Percentiles rank a stretch among this genome's conserved stretches.
These are phyloP conservation scores for Antrodiella citrinella DNA, from an alignment of 768 basidiomycete genomes.

Conservation along the genomic window DNA sequence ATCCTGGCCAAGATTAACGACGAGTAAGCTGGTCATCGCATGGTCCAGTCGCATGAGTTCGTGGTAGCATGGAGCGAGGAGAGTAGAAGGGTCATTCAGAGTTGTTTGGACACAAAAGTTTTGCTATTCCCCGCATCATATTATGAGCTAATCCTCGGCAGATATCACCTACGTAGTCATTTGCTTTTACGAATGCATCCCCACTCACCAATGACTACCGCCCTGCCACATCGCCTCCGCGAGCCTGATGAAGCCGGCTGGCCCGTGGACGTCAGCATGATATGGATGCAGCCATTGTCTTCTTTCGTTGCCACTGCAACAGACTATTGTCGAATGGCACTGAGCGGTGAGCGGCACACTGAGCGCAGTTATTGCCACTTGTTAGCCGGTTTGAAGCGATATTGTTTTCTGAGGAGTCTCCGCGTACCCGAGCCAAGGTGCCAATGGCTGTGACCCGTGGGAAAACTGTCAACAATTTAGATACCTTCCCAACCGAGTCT, in stretches of 20 bases:
- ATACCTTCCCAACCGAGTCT: too few relatives aligned
- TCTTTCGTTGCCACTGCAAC: too few relatives aligned
- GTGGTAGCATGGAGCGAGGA: not conserved
- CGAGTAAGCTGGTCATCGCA: conserved; percentile 26
- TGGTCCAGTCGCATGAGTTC: not conserved
- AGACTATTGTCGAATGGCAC: too few relatives aligned
- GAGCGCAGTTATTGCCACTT: too few relatives aligned
- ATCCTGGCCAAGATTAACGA: conserved; percentile 96
- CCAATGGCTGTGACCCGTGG: not conserved
- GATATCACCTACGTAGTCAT: not conserved
- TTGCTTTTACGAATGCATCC: not conserved
- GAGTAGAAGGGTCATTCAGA: conserved; percentile 1
- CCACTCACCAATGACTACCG: not conserved
- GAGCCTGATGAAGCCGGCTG: too few relatives aligned
- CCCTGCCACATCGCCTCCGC: not conserved
- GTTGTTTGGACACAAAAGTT: conserved; percentile 8
- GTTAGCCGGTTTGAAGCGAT: too few relatives aligned
- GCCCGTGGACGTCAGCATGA: too few relatives aligned
- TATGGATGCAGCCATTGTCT: too few relatives aligned
- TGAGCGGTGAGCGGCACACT: too few relatives aligned
- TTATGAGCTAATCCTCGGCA: conserved; percentile 10
- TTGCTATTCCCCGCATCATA: conserved; percentile 11
- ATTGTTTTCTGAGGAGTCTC: too few relatives aligned
- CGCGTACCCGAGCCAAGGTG: too few relatives aligned
- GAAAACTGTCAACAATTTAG: not conserved